Evolutionary conservation across 164 flowering plant genomes (phyloP).

Genomic region (Litsea cubeba): DNA sequence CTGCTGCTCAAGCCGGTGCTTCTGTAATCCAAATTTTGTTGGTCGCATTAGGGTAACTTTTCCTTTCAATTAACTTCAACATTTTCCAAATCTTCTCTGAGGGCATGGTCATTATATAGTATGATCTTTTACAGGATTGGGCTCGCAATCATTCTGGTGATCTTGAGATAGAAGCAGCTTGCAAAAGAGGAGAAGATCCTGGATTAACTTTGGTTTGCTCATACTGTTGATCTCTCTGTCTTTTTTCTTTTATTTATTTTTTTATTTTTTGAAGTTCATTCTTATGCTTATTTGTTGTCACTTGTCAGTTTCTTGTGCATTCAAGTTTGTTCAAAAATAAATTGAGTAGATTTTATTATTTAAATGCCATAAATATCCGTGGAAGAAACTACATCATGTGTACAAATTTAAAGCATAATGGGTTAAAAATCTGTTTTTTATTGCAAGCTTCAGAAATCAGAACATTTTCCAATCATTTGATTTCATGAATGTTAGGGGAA

Average conservation of each 20-base stretch:
- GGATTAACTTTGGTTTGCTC: constrained; percentile 86
- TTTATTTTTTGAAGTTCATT: not conserved
- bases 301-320: not conserved
- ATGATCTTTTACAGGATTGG: constrained; percentile 69
- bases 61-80: not conserved
- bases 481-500: no score
- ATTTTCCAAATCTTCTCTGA: not conserved
- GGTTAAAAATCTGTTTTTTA: no score
- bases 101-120: not conserved
- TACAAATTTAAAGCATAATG: no score
- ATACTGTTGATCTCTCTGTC: not conserved
- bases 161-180: constrained; percentile 83
- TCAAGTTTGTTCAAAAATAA: not conserved
- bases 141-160: constrained; percentile 90
- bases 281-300: no score
- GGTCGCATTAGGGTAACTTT: constrained; percentile 82
- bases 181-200: constrained; percentile 89
- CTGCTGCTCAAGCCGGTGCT: constrained; percentile 99
- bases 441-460: no score
- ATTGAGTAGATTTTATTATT: not conserved
- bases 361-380: not conserved
- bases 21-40: constrained; percentile 97
- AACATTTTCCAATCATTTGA: no score
- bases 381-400: no score
- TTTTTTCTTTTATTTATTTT: not conserved